phyloP scores from a whole-genome alignment of 2,329 filamentous ascomycete species.

The Colletotrichum sp. region DNA sequence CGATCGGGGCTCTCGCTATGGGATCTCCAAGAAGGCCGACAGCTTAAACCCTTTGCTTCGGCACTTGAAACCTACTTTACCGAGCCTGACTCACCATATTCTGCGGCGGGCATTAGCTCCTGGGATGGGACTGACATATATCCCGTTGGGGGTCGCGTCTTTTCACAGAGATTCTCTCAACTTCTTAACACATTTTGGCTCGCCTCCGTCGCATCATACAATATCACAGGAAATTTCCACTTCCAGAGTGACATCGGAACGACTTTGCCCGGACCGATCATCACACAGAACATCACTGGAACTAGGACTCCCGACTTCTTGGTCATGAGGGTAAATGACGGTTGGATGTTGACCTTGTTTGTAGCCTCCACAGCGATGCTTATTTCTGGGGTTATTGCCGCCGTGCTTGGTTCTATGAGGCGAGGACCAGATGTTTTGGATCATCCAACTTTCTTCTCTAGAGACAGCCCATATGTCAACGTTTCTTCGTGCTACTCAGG shows the following conservation, averaged over 20 bases:
- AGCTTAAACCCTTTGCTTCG: not conserved
- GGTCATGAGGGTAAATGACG: not conserved
- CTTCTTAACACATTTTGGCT: slow-evolving; percentile 7
- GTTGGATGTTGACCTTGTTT: not conserved
- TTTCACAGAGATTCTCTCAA: not conserved
- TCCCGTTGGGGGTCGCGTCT: not conserved
- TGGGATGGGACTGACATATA: not conserved
- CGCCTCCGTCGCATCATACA: not conserved
- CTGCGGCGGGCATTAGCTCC: not conserved
- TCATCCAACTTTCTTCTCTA: slow-evolving; percentile 17
- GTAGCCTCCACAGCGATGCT: not conserved
- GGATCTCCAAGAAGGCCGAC: not conserved
- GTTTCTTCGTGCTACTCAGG: not conserved
- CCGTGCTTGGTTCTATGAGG: slow-evolving; percentile 32
- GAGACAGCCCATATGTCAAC: not conserved
- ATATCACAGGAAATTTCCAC: not conserved
- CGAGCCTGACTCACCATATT: not conserved
- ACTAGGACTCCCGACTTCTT: not conserved
- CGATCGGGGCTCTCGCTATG: not conserved
- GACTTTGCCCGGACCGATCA: not conserved
- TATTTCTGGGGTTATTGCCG: not conserved
- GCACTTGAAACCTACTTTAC: not conserved
- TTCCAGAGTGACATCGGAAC: not conserved
- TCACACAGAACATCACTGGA: not conserved
- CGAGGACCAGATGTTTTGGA: slow-evolving; percentile 29